phyloP scores from a whole-genome alignment of 2,329 filamentous ascomycete species.

The Colletotrichum neosansevieriae region DNA sequence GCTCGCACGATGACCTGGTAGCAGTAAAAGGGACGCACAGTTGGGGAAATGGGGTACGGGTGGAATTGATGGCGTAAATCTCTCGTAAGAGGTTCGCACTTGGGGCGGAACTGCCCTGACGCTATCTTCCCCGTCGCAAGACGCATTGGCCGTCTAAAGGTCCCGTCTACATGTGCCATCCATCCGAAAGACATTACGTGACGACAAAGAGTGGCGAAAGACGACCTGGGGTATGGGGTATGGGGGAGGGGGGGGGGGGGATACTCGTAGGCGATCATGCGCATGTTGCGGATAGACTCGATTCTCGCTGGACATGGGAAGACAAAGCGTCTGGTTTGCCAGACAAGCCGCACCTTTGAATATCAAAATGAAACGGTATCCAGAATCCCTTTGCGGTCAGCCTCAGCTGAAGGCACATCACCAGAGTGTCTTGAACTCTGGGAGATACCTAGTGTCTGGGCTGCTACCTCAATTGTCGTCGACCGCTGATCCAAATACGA shows the following conservation, averaged over 20 bases:
- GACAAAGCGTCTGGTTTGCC: too few relatives aligned
- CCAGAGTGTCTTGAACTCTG: background rate
- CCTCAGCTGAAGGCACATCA: background rate
- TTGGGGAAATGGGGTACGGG: conserved; percentile 21
- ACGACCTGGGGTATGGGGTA: conserved; percentile 28
- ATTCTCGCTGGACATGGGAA: too few relatives aligned
- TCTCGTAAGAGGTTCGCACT: conserved; percentile 35
- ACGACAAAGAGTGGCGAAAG: conserved; percentile 6
- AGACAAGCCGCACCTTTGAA: background rate
- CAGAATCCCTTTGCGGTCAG: background rate
- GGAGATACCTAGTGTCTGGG: background rate
- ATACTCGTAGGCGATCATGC: background rate
- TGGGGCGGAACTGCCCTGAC: conserved; percentile 16
- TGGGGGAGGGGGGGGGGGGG: conserved; percentile 8
- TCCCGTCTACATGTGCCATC: background rate
- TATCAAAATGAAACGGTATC: too few relatives aligned
- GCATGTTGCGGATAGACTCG: background rate
- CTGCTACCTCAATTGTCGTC: background rate
- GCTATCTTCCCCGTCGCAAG: background rate
- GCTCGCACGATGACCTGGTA: background rate
- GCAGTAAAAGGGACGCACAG: conserved; percentile 27
- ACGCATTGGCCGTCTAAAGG: conserved; percentile 17
- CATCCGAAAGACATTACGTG: conserved; percentile 3
- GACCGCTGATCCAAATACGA: too few relatives aligned
- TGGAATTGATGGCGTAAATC: conserved; percentile 28